These are phyloP conservation scores for Sordariomycetes sp. DNA, from an alignment of 2,329 filamentous ascomycete genomes.

Conservation along the genomic window DNA sequence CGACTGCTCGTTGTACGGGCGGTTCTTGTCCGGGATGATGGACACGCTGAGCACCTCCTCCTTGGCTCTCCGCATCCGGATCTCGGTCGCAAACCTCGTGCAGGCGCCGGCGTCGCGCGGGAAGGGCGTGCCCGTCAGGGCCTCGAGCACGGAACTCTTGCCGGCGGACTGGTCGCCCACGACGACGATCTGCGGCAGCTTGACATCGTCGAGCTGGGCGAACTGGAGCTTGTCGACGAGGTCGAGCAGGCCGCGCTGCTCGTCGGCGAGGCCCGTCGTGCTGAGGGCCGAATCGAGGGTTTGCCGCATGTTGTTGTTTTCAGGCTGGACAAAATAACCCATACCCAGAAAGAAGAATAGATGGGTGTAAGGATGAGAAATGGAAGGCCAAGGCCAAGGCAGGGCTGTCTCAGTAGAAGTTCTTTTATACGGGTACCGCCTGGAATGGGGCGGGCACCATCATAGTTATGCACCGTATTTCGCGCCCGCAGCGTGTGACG, in stretches of 20 bases:
- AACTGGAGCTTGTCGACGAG: slow-evolving; percentile 45
- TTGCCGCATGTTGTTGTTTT: slow-evolving; percentile 6
- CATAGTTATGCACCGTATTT: background rate
- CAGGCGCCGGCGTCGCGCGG: slow-evolving; percentile 49
- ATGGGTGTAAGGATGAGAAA: background rate
- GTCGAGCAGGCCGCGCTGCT: slow-evolving; percentile 46
- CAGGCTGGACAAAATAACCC: slow-evolving; percentile 2
- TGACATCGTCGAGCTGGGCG: slow-evolving; percentile 38
- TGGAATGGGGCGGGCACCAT: background rate
- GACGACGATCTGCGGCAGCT: slow-evolving; percentile 51
- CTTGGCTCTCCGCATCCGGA: slow-evolving; percentile 38
- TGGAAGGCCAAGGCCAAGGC: background rate
- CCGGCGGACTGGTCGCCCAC: slow-evolving; percentile 55
- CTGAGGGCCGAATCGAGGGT: slow-evolving; percentile 36
- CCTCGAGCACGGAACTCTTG: slow-evolving; percentile 53
- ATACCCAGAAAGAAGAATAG: background rate
- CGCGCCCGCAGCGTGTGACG: background rate
- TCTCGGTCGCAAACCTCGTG: slow-evolving; percentile 51
- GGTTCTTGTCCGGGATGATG: slow-evolving; percentile 42
- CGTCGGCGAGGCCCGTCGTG: slow-evolving; percentile 37
- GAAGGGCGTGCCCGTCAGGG: slow-evolving; percentile 51
- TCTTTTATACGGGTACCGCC: background rate
- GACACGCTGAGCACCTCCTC: slow-evolving; percentile 34
- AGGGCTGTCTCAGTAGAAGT: background rate
- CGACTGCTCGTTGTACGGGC: slow-evolving; percentile 34